Evolutionary conservation across 1,284 basidiomycete species (phyloP).

Genomic region (Mycocalia duriaeana): DNA sequence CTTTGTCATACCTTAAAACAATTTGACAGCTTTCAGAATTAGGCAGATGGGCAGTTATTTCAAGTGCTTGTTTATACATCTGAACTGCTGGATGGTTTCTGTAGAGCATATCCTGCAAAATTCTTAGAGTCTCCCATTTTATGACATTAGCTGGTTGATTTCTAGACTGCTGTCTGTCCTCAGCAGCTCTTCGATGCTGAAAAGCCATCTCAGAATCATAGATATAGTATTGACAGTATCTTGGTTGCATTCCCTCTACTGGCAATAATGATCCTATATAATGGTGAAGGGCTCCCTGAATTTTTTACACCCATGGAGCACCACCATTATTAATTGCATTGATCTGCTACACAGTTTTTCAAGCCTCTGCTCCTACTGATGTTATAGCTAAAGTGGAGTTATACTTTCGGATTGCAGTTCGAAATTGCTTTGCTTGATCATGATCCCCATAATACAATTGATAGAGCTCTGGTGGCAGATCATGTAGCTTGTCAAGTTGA

Average conservation of each 20-base stretch:
- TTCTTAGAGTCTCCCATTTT: slow-evolving; percentile 4
- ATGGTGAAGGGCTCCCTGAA: slow-evolving; percentile 2
- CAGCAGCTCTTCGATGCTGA: background rate
- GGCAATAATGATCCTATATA: slow-evolving; percentile 1
- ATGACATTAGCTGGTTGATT: slow-evolving; percentile 2
- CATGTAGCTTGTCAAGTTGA: background rate
- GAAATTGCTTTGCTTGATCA: slow-evolving; percentile 2
- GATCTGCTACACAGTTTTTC: background rate
- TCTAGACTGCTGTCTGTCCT: background rate
- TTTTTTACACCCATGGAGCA: slow-evolving; percentile 1
- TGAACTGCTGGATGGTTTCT: slow-evolving; percentile 18
- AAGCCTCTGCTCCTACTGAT: background rate
- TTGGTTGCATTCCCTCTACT: background rate
- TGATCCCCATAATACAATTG: background rate
- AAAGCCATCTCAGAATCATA: slow-evolving; percentile 8
- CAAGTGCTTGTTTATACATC: slow-evolving; percentile 20
- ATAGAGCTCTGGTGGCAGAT: slow-evolving; percentile 3
- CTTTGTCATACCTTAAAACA: slow-evolving; percentile 13
- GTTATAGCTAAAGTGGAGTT: slow-evolving; percentile 8
- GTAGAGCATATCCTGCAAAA: slow-evolving; percentile 15
- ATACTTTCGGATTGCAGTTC: slow-evolving; percentile 6
- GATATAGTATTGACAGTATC: slow-evolving; percentile 5
- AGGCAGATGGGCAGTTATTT: slow-evolving; percentile 18
- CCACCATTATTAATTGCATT: slow-evolving; percentile 2
- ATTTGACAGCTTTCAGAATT: slow-evolving; percentile 16